phyloP scores from a whole-genome alignment of 495 filamentous ascomycete genomes.

The Lasiosphaeria ovina region DNA sequence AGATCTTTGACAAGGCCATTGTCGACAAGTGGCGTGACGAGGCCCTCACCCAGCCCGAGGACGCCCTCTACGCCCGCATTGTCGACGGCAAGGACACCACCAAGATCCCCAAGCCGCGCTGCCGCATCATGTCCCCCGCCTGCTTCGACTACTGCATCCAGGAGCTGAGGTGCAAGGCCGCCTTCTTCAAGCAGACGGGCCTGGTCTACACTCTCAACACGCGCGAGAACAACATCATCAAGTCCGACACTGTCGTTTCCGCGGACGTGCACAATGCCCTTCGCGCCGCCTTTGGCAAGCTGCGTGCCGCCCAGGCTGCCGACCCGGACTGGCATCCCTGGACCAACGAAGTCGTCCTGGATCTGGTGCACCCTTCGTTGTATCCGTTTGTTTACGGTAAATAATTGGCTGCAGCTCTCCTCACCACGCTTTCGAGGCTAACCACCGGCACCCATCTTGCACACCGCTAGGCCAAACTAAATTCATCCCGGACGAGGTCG shows the following conservation, averaged over 20 bases:
- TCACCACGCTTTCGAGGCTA: slow-evolving; percentile 2
- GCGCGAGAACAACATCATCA: slow-evolving; percentile 16
- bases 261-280: slow-evolving; percentile 18
- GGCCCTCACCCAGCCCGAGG: slow-evolving; percentile 27
- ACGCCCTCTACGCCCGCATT: slow-evolving; percentile 31
- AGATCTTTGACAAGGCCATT: slow-evolving; percentile 53
- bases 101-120: slow-evolving; percentile 12
- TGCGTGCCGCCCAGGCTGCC: slow-evolving; percentile 43
- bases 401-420: neutral
- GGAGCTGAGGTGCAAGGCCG: slow-evolving; percentile 52
- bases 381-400: slow-evolving; percentile 54
- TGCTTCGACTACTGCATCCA: slow-evolving; percentile 31
- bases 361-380: slow-evolving; percentile 62
- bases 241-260: slow-evolving; percentile 29
- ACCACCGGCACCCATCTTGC: neutral
- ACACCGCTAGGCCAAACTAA: neutral
- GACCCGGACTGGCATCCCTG: slow-evolving; percentile 59
- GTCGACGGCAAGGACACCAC: slow-evolving; percentile 2
- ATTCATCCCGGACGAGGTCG: slow-evolving; percentile 38
- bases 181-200: slow-evolving; percentile 32
- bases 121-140: neutral
- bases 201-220: slow-evolving; percentile 34
- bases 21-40: slow-evolving; percentile 39
- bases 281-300: slow-evolving; percentile 23
- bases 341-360: slow-evolving; percentile 54